Base-by-base conservation (phyloP, 371 early-diverging fungal species). In the Mitosporidium daphniae region DNA sequence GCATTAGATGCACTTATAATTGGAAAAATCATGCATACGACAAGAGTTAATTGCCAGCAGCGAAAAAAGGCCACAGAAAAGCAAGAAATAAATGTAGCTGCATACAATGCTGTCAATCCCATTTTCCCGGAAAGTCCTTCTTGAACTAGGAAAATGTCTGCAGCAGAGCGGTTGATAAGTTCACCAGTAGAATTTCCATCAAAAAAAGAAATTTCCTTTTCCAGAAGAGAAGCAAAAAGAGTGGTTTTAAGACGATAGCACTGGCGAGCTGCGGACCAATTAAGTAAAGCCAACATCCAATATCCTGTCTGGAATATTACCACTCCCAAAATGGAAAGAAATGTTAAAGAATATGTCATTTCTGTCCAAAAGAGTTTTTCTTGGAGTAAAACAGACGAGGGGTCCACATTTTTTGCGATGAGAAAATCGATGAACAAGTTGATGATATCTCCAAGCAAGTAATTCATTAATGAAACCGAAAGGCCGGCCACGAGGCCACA, bases 181-280 rank as follows among this genome's bases (percentile, higher is more conserved):
- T 54, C 53, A 8, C 64, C 64, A 9, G 50, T 42, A 16, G 35
- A 34, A 8, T 30, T 31, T 16, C 24, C 48, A 32, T 91, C 91
- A 36, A 73, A 80, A 63, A 69, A 91, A 10, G 56, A 61, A 30
- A 74, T 55, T 12, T 86, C 70, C 39, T 84, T 80, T 16, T 68
- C 57, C 18, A 91, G 45, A 20, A 74, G 53, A 0, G 74, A 47
- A 22, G 48, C 51, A 11, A 75, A 57, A 26, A 64, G 71, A 7
- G 9, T 23, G 4, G 14, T 7, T 6, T 14, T 4, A 5, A 23
- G 5, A 11, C 24, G 9, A 6, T 14, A 4, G 14, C 24, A 11
- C 14, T 23, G 24, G 7, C 5, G 4, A 23, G 24, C 24, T 11
- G 11, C 24, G 4, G 24, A 11, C 9, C 14, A 23, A 9, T 14